Evolutionary conservation across 768 basidiomycete genomes (phyloP), one percentile per base, ranked within the genome.

Genomic region (Cytidiella melzeri): DNA sequence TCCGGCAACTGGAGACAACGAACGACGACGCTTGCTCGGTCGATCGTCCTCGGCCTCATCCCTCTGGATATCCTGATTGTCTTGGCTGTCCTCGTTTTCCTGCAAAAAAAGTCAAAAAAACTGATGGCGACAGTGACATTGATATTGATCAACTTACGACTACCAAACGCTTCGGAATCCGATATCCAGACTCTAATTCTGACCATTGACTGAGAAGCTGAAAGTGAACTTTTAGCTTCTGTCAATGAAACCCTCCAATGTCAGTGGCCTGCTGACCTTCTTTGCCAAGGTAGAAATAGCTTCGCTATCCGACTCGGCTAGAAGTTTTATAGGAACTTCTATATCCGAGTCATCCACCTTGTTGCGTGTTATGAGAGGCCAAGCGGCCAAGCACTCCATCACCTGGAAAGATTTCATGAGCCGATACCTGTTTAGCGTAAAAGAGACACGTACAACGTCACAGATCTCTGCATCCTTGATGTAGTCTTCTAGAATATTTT

Each of bases 301-400:
- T 45, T 80, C 76, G 47, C 88, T 75, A 27, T 79, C 79, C 0
- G 77, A 74, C 26, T 75, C 69, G 1, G 73, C 58, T 41, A 82
- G 79, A 2, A 53, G 57, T 59, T 76, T 71, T 12, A 96, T 80
- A 4, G 82, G 79, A 15, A 77, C 67, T 49, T 80, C 78, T 45
- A 69, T 58, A 56, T 79, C 80, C 15, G 82, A 80, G 55, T 93
- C 92, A 50, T 93, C 88, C 24, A 98, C 83, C 67, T 97, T 97
- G 71, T 96, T 97, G 47, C 87, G 78, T 38, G 83, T 81, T 43
- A 87, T 71, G 28, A 96, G 68, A 0, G 90, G 89, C 93, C 93
- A 98, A 6, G 69, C 73, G 45, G 67, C 60, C 76, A 90, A 81
- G 59, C 80, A 82, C 56, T 81, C 73, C 48, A 90, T 67, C 4